Evolutionary conservation across 805 yeast species (phyloP).

Genomic region (Saccharomycopsis malanga): DNA sequence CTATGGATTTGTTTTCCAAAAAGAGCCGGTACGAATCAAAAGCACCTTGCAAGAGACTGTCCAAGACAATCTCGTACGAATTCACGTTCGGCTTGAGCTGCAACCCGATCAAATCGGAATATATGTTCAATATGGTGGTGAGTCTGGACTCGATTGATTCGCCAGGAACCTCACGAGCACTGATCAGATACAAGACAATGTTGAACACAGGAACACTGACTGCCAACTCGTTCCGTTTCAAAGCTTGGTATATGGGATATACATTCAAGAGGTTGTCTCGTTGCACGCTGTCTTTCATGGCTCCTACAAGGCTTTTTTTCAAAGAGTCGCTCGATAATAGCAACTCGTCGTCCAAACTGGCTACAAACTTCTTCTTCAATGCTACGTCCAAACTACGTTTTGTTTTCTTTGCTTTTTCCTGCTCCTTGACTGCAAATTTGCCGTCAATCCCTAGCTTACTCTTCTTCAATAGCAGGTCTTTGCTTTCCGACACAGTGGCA

Average conservation of each 20-base stretch:
- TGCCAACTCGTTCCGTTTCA: conserved; percentile 15
- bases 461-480: not conserved
- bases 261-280: conserved; percentile 1
- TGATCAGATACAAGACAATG: conserved; percentile 12
- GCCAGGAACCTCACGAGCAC: conserved; percentile 15
- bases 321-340: not conserved
- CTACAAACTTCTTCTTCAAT: not conserved
- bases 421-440: too few species aligned
- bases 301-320: not conserved
- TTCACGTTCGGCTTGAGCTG: conserved; percentile 16
- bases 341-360: not conserved
- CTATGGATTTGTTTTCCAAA: conserved; percentile 8
- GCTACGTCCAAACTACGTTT: not conserved
- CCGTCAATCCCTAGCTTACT: not conserved
- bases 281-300: conserved; percentile 1
- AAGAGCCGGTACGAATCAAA: conserved; percentile 11
- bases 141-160: conserved; percentile 18
- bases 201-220: conserved; percentile 13
- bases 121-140: conserved; percentile 19
- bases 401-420: not conserved
- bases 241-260: conserved; percentile 21
- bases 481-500: conserved; percentile 2
- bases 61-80: conserved; percentile 17
- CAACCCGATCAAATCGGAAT: conserved; percentile 19
- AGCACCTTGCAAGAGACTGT: conserved; percentile 17